Evolutionary conservation across 768 basidiomycete species (phyloP).

Genomic region (Boletus reticulatus): DNA sequence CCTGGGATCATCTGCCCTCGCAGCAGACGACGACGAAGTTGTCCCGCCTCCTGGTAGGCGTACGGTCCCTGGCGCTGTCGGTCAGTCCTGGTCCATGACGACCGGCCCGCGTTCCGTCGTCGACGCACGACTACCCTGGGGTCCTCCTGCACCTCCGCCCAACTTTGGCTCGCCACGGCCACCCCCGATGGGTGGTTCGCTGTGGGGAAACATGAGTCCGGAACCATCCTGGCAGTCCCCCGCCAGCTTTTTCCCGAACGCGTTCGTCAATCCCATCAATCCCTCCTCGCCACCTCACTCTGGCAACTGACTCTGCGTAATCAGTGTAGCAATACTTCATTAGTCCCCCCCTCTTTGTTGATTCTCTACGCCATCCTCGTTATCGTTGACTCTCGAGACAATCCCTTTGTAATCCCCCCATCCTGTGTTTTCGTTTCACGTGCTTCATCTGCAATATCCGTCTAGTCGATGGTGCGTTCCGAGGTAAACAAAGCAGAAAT

Average conservation of each 20-base stretch:
- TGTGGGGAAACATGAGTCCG: constrained; percentile 43
- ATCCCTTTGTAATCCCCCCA: constrained; percentile 4
- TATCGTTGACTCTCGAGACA: constrained; percentile 11
- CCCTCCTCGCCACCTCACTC: constrained; percentile 47
- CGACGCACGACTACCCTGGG: constrained; percentile 47
- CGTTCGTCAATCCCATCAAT: constrained; percentile 47
- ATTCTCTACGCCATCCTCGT: neutral
- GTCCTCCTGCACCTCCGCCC: constrained; percentile 34
- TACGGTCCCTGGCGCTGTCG: constrained; percentile 37
- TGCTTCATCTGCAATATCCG: constrained; percentile 31
- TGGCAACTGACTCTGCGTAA: constrained; percentile 29
- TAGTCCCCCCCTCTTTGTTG: constrained; percentile 4
- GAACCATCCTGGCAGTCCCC: constrained; percentile 52
- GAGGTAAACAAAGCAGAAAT: constrained; percentile 34
- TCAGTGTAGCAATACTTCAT: constrained; percentile 21
- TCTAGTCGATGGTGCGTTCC: constrained; percentile 12
- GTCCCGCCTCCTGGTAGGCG: constrained; percentile 51
- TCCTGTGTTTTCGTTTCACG: neutral
- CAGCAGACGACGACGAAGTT: constrained; percentile 80
- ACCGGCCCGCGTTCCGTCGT: constrained; percentile 45
- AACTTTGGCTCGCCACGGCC: constrained; percentile 36
- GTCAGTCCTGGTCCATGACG: constrained; percentile 48
- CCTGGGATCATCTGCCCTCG: constrained; percentile 74
- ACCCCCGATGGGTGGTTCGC: constrained; percentile 31
- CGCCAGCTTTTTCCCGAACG: constrained; percentile 43